phyloP scores from a whole-genome alignment of 2,329 filamentous ascomycete species.

The Graphiopsis chlorocephala region DNA sequence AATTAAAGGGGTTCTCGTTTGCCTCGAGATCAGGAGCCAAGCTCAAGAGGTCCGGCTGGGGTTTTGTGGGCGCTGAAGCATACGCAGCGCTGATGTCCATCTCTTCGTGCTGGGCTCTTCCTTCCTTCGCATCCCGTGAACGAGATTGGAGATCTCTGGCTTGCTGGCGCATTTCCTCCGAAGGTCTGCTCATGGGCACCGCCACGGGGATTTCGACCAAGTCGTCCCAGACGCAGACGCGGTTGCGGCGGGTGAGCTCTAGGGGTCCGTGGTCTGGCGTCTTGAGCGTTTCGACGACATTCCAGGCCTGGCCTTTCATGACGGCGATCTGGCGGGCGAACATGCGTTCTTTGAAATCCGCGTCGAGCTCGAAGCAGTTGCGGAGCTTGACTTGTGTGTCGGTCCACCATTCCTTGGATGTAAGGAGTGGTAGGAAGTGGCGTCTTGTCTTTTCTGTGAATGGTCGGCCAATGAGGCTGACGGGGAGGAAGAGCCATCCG shows the following conservation, averaged over 20 bases:
- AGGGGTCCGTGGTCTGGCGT: slow-evolving; percentile 87
- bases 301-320: slow-evolving; percentile 99
- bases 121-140: slow-evolving; percentile 22
- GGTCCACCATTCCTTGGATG: slow-evolving; percentile 94
- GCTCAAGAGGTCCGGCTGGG: slow-evolving; percentile 64
- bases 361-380: slow-evolving; percentile 83
- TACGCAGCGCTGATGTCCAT: slow-evolving; percentile 82
- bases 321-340: slow-evolving; percentile 97
- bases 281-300: slow-evolving; percentile 96
- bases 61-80: slow-evolving; percentile 52
- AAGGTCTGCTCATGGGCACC: slow-evolving; percentile 81
- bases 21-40: slow-evolving; percentile 40
- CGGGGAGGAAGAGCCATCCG: slow-evolving; percentile 95
- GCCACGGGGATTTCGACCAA: slow-evolving; percentile 93
- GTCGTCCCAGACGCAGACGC: slow-evolving; percentile 98
- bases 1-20: slow-evolving; percentile 47
- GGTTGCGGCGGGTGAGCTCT: slow-evolving; percentile 82
- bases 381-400: slow-evolving; percentile 87
- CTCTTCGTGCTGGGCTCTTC: slow-evolving; percentile 65
- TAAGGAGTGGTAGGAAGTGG: slow-evolving; percentile 93
- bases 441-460: slow-evolving; percentile 92
- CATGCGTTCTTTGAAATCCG: slow-evolving; percentile 98
- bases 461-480: slow-evolving; percentile 91
- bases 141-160: slow-evolving; percentile 35
- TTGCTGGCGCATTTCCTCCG: slow-evolving; percentile 73